Evolutionary conservation across 805 yeast genomes (phyloP).

Genomic region (Candida arabinofermentans): DNA sequence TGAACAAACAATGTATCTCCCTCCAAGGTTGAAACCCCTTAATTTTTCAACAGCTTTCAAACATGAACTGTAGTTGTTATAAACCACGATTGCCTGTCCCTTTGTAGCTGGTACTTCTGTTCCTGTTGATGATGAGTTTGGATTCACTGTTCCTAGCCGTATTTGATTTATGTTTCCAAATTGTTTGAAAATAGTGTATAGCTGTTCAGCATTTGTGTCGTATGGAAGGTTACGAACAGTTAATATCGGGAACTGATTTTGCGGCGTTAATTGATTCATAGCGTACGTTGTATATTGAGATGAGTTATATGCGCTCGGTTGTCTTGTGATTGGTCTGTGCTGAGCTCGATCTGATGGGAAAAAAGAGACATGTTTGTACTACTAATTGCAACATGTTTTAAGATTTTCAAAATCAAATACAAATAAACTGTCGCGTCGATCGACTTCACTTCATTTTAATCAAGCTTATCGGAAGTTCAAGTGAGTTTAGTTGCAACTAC

Average conservation of each 20-base stretch:
- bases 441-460: too few relatives aligned
- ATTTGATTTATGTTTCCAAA: constrained; percentile 57
- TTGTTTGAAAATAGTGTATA: constrained; percentile 49
- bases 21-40: constrained; percentile 56
- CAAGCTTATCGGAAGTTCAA: too few relatives aligned
- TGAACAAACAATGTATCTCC: constrained; percentile 53
- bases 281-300: not conserved
- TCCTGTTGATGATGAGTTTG: constrained; percentile 22
- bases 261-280: not conserved
- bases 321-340: too few relatives aligned
- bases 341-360: too few relatives aligned
- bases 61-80: constrained; percentile 45
- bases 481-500: too few relatives aligned
- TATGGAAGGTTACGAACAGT: constrained; percentile 58
- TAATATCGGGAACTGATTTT: constrained; percentile 34
- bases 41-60: constrained; percentile 49
- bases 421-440: too few relatives aligned
- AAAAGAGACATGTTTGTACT: too few relatives aligned
- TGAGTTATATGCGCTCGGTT: not conserved
- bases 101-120: constrained; percentile 25
- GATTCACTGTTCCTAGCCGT: constrained; percentile 34
- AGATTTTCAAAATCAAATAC: too few relatives aligned
- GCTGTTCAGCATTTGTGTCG: constrained; percentile 39
- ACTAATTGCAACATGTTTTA: too few relatives aligned
- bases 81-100: constrained; percentile 56